phyloP scores from a whole-genome alignment of 352 stramenopile species.

The Phytophthora vignae region DNA sequence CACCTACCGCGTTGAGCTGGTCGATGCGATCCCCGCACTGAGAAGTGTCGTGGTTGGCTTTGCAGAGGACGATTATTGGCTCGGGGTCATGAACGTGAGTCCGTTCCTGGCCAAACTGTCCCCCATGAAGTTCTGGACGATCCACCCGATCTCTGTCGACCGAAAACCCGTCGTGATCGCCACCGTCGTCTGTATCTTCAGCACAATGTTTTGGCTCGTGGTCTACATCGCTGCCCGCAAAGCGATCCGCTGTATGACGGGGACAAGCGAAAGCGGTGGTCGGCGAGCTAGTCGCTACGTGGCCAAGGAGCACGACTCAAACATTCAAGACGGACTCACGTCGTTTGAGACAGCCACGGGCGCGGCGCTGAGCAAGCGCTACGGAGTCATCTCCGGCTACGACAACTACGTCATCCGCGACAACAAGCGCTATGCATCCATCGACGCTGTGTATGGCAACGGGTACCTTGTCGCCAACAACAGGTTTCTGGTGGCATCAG shows the following conservation, averaged over 20 bases:
- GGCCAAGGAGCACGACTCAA: too few species aligned
- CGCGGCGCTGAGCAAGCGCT: slow-evolving; percentile 25
- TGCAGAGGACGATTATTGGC: slow-evolving; percentile 20
- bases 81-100: slow-evolving; percentile 10
- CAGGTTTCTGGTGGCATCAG: slow-evolving; percentile 44
- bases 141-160: slow-evolving; percentile 23
- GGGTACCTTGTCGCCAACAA: slow-evolving; percentile 44
- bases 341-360: slow-evolving; percentile 33
- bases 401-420: slow-evolving; percentile 48
- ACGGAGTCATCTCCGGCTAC: slow-evolving; percentile 48
- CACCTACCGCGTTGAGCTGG: slow-evolving; percentile 23
- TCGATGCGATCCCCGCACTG: slow-evolving; percentile 15
- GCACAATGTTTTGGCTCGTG: slow-evolving; percentile 20
- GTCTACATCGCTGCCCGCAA: slow-evolving; percentile 38
- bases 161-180: slow-evolving; percentile 17
- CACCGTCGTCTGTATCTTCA: slow-evolving; percentile 35
- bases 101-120: slow-evolving; percentile 7
- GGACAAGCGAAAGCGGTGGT: too few species aligned
- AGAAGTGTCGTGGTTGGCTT: slow-evolving; percentile 27
- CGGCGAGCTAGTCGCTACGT: background rate
- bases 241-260: slow-evolving; percentile 12
- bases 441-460: slow-evolving; percentile 48
- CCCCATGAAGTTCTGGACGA: slow-evolving; percentile 28
- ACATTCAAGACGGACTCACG: slow-evolving; percentile 5
- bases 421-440: slow-evolving; percentile 41